Evolutionary conservation across 306 rosid genomes (phyloP), one percentile per base, ranked within the genome.

Genomic region (Quercus bicolor): DNA sequence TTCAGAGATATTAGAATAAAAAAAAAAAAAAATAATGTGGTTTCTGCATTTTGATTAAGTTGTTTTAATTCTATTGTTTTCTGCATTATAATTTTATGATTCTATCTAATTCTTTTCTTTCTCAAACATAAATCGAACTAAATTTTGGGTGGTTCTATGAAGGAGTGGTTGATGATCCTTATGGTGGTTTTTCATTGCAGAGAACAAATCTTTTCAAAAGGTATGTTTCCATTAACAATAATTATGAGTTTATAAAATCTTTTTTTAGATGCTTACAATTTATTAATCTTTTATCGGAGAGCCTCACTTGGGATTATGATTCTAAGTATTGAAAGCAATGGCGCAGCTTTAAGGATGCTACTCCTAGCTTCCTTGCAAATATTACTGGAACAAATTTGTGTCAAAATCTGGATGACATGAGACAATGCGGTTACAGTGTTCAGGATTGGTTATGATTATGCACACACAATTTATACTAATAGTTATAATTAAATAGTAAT

Each of bases 131-230:
- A 70, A 80, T 75, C 23, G 72, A 83, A 84, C 80, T 21, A 56
- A 76, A 37, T 77, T 81, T 75, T 83, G 92, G 97, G 84, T 94
- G 97, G 98, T 90, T 94, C 84, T 91, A 94, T 77, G 98, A 92
- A 86, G 98, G 98, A 65, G 91, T 92, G 28, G 91, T 94, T 76
- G 97, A 92, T 81, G 97, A 94, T 91, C 97, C 98, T 76, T 94
- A 92, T 45, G 91, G 91, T 72, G 98, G 92, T 94, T 94, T 87
- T 94, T 94, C 88, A 94, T 94, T 56, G 90, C 89, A 14, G 98
- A 94, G 88, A 89, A 92, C 89, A 94, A 92, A 83, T 87, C 97
- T 84, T 90, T 94, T 73, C 92, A 79, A 78, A 91, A 94, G 97
- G 97, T 94, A 82, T 74, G 14, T 76, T 51, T 19, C 73, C 53